Base-by-base conservation (phyloP, 2,329 filamentous ascomycete genomes). In the Lachnellula suecica region DNA sequence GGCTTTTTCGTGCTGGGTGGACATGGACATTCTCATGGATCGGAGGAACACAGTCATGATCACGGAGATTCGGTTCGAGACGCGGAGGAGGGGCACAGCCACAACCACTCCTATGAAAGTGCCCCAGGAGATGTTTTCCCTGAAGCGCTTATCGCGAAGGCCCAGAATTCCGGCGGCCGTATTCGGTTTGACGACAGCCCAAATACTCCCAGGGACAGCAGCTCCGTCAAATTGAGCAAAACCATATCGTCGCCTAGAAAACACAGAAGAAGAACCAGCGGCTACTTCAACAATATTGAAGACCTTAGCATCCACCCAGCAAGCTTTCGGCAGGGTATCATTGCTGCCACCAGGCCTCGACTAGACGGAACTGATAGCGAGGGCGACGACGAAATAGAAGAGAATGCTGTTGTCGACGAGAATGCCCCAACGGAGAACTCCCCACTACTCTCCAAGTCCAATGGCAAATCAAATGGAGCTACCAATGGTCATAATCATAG, bases 1-100 rank as follows among this genome's bases (percentile, higher is more conserved):
- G 94, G 94, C 2, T 86, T 99, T 58, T 81, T 93, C 51, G 84
- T 99, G 27, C 90, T 99, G 65, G 94, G 96, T 61, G 93, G 96
- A 51, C 93, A 97, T 68, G 89, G 90, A 3, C 93, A 97, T 69
- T 83, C 83, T 13, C 90, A 94, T 67, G 87, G 85, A 4, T 79
- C 84, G 59, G 78, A 75, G 49, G 73, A 72, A 5, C 75, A 79
- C 52, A 69, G 61, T 2, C 72, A 81, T 58, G 60, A 61, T 19
- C 71, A 73, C 45, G 68, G 37, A 8, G 44, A 48, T 27, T 24
- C 43, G 11, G 4, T 44, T 24, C 22, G 38, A 9, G 27, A 17
- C n/a, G 47, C 76, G 8, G 81, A 84, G 58, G 75, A 82, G 60
- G 77, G 77, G 4, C 77, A 79, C 41, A 70, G 72, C 15, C 72